Percentiles rank a stretch among this genome's conserved stretches.
Evolutionary conservation across 2,329 filamentous ascomycete species (phyloP).

Genomic region (Beauveria sp.): DNA sequence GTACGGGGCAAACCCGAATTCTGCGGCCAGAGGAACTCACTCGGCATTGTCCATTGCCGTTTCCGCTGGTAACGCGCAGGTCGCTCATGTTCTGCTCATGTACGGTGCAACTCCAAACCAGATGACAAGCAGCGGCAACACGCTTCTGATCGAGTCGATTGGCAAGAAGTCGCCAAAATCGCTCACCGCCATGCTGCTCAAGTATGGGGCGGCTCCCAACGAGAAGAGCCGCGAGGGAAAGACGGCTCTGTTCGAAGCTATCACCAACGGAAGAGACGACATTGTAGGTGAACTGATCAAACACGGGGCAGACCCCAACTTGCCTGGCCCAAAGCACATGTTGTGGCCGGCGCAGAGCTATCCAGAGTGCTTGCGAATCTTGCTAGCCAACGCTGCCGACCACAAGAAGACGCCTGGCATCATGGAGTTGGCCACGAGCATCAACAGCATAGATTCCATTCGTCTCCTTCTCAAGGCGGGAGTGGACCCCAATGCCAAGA

Average conservation of each 20-base stretch:
- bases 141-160: slow-evolving; percentile 52
- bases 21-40: slow-evolving; percentile 41
- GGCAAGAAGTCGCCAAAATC: slow-evolving; percentile 47
- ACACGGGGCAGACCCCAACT: slow-evolving; percentile 57
- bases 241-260: slow-evolving; percentile 56
- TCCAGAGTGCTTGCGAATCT: slow-evolving; percentile 47
- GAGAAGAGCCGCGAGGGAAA: slow-evolving; percentile 53
- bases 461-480: slow-evolving; percentile 49
- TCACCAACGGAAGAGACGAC: slow-evolving; percentile 48
- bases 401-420: slow-evolving; percentile 52
- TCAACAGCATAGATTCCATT: slow-evolving; percentile 57
- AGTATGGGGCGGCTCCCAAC: slow-evolving; percentile 52
- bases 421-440: slow-evolving; percentile 55
- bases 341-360: slow-evolving; percentile 59
- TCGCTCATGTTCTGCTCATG: slow-evolving; percentile 52
- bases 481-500: slow-evolving; percentile 53
- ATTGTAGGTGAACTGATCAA: slow-evolving; percentile 44
- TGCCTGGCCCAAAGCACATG: slow-evolving; percentile 62
- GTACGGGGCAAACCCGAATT: slow-evolving; percentile 54
- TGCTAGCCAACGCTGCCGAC: slow-evolving; percentile 54
- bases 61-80: slow-evolving; percentile 43
- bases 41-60: slow-evolving; percentile 47
- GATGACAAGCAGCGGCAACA: slow-evolving; percentile 49
- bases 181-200: slow-evolving; percentile 52
- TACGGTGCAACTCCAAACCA: slow-evolving; percentile 53